These are phyloP conservation scores for Agroathelia rolfsii DNA, from an alignment of 1,284 basidiomycete genomes.

Conservation along the genomic window DNA sequence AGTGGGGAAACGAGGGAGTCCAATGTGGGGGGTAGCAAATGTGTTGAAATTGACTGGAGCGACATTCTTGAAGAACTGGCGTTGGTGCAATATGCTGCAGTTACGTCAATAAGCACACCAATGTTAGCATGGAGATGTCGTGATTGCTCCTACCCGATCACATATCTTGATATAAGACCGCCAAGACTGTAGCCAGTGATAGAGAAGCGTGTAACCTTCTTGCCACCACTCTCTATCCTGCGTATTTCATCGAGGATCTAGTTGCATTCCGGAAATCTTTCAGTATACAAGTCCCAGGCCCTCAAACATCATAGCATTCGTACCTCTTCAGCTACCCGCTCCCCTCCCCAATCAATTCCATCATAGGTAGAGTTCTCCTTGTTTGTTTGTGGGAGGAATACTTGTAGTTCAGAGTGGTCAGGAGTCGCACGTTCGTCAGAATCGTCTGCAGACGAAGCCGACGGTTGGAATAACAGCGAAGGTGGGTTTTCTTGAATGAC, in stretches of 20 bases:
- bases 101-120: slow-evolving; percentile 7
- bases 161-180: slow-evolving; percentile 71
- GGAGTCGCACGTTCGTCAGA: slow-evolving; percentile 25
- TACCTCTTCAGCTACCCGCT: slow-evolving; percentile 59
- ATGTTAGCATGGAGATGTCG: background rate
- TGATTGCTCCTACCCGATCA: slow-evolving; percentile 48
- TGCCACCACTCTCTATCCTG: slow-evolving; percentile 40
- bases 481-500: slow-evolving; percentile 31
- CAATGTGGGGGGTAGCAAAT: slow-evolving; percentile 76
- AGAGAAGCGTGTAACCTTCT: slow-evolving; percentile 55
- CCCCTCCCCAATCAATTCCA: slow-evolving; percentile 55
- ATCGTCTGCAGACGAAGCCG: slow-evolving; percentile 9
- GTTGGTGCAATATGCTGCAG: slow-evolving; percentile 50
- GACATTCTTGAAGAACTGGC: slow-evolving; percentile 58
- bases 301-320: slow-evolving; percentile 9
- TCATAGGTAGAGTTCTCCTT: slow-evolving; percentile 48
- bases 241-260: slow-evolving; percentile 46
- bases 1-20: slow-evolving; percentile 49
- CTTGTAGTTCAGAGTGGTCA: slow-evolving; percentile 25
- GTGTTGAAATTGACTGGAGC: slow-evolving; percentile 73
- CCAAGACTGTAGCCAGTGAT: slow-evolving; percentile 76
- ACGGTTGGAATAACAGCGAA: slow-evolving; percentile 6
- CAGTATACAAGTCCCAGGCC: background rate
- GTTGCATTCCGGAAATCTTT: slow-evolving; percentile 2
- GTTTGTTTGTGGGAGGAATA: slow-evolving; percentile 39